Evolutionary conservation across 495 filamentous ascomycete species (phyloP).

Genomic region (Saxophila tyrrhenica): DNA sequence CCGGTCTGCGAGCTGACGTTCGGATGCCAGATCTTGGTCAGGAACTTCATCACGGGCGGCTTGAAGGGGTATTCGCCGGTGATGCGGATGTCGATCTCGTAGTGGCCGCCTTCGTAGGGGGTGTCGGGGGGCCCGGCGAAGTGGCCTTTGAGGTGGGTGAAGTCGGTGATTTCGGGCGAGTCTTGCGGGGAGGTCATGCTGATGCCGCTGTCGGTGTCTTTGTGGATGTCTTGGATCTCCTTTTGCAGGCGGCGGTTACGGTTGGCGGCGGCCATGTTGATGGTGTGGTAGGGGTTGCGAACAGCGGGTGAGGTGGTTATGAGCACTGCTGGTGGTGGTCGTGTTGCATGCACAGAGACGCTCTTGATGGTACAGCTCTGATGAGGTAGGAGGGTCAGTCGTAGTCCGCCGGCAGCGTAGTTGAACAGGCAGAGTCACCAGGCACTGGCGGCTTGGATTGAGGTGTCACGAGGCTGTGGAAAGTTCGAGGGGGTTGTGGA

Average conservation of each 20-base stretch:
- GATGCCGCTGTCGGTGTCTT: conserved; percentile 66
- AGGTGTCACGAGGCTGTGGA: neutral
- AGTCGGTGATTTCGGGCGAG: conserved; percentile 45
- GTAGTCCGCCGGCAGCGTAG: neutral
- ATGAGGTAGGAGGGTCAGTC: neutral
- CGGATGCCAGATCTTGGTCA: conserved; percentile 95
- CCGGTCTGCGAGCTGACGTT: conserved; percentile 95
- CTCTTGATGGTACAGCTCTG: neutral
- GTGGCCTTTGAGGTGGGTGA: conserved; percentile 72
- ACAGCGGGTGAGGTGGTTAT: neutral
- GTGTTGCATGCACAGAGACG: conserved; percentile 4
- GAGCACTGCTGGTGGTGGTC: neutral
- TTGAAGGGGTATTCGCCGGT: conserved; percentile 87
- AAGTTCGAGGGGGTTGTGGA: neutral
- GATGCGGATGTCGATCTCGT: conserved; percentile 72
- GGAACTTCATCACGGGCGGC: conserved; percentile 84
- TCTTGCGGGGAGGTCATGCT: conserved; percentile 44
- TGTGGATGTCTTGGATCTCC: conserved; percentile 78
- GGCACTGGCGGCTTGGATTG: neutral
- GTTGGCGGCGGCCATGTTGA: conserved; percentile 42
- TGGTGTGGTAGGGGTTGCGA: neutral
- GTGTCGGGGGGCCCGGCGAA: conserved; percentile 86
- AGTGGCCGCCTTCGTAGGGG: conserved; percentile 85
- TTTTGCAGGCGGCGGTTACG: conserved; percentile 76
- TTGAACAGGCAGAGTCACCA: neutral